These are phyloP conservation scores for Populus tomentosa DNA, from an alignment of 441 rosid genomes.

Conservation along the genomic window DNA sequence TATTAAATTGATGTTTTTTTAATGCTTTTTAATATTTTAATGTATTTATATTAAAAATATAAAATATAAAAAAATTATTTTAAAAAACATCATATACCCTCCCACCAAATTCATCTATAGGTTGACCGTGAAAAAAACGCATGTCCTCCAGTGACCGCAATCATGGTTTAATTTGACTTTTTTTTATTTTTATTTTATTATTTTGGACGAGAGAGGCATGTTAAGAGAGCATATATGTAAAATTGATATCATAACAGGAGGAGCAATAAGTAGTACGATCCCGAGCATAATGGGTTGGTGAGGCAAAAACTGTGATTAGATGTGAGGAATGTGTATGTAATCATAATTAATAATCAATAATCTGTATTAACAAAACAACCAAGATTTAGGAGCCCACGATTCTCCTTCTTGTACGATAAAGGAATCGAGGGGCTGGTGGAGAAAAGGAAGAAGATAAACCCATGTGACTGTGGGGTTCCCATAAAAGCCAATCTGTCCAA, in stretches of 20 bases:
- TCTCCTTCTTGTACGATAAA: not conserved
- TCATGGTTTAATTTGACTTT: not conserved
- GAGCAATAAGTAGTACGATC: not conserved
- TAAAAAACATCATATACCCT: too few relatives aligned
- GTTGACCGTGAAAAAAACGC: not conserved
- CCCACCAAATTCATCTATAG: not conserved
- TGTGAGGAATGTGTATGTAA: not conserved
- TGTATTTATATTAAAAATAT: too few relatives aligned
- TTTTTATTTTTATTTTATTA: not conserved
- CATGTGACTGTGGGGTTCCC: conserved; percentile 18
- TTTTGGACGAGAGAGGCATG: not conserved
- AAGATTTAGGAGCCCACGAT: conserved; percentile 1
- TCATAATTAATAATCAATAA: conserved; percentile 10
- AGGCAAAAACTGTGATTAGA: not conserved
- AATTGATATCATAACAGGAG: too few relatives aligned
- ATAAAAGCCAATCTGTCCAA: conserved; percentile 7
- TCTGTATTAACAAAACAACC: not conserved
- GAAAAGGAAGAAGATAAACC: conserved; percentile 1
- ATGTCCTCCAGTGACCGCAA: too few relatives aligned
- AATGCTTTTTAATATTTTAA: too few relatives aligned
- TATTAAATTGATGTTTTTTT: too few relatives aligned
- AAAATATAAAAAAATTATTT: too few relatives aligned
- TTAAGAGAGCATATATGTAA: not conserved
- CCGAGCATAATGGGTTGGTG: not conserved
- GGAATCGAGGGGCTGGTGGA: not conserved